Evolutionary conservation across 23 red algal genomes (phyloP).

Genomic region (Gracilaria domingensis): DNA sequence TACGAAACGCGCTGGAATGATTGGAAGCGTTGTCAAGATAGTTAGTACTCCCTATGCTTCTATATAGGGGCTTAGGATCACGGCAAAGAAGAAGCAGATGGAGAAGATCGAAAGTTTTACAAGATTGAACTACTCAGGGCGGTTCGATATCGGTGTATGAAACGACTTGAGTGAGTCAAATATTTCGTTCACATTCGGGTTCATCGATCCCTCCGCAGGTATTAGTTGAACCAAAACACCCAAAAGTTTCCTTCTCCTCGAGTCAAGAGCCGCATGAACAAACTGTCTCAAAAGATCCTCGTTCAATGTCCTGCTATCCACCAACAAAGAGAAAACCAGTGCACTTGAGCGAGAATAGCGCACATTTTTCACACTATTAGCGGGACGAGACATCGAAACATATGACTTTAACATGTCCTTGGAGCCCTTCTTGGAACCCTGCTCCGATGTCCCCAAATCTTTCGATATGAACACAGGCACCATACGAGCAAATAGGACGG

Average conservation of each 20-base stretch:
- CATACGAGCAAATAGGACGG: background rate
- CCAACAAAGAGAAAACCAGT: background rate
- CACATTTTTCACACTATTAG: background rate
- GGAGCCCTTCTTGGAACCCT: background rate
- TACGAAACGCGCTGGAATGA: no score
- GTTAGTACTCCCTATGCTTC: no score
- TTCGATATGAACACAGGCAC: background rate
- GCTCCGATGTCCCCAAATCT: background rate
- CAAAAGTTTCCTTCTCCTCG: background rate
- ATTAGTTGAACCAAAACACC: constrained; percentile 1
- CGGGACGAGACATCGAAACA: background rate
- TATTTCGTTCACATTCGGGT: background rate
- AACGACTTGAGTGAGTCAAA: background rate
- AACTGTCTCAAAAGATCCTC: background rate
- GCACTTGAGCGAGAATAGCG: background rate
- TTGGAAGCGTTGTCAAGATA: no score
- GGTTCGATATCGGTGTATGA: background rate
- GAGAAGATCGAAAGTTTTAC: background rate
- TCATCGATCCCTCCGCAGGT: background rate
- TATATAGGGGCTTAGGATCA: no score
- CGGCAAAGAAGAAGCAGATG: no score
- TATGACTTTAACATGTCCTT: background rate
- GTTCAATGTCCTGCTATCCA: background rate
- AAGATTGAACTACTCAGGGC: background rate
- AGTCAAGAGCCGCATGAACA: background rate